These are phyloP conservation scores for Grammothele lineata DNA, from an alignment of 768 basidiomycete genomes.

Conservation along the genomic window DNA sequence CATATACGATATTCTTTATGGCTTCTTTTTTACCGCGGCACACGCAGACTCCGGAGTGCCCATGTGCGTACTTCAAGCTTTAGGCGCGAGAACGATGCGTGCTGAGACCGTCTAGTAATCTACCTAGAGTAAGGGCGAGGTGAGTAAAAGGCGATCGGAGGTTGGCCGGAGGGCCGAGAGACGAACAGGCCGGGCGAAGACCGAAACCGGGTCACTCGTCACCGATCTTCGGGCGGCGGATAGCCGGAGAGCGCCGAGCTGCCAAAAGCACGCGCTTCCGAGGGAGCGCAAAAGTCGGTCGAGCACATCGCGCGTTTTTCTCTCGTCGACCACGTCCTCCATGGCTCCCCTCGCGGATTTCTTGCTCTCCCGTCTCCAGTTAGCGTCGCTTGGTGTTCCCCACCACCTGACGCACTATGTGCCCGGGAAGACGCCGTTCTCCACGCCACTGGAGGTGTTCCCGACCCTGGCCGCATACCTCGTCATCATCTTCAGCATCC, in stretches of 20 bases:
- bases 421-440: constrained; percentile 73
- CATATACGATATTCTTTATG: too few relatives aligned
- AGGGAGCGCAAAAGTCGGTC: constrained; percentile 15
- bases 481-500: constrained; percentile 80
- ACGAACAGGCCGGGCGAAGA: too few relatives aligned
- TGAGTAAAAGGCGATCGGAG: too few relatives aligned
- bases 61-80: too few relatives aligned
- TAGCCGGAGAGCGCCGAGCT: constrained; percentile 11
- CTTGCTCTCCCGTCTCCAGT: constrained; percentile 53
- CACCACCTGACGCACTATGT: constrained; percentile 59
- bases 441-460: constrained; percentile 67
- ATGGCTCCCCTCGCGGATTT: constrained; percentile 77
- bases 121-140: too few relatives aligned
- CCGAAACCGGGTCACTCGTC: too few relatives aligned
- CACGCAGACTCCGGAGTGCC: too few relatives aligned
- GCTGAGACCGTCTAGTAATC: too few relatives aligned
- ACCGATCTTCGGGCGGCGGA: too few relatives aligned
- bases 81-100: too few relatives aligned
- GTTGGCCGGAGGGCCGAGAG: too few relatives aligned
- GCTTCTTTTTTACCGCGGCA: too few relatives aligned
- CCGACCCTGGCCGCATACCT: constrained; percentile 77
- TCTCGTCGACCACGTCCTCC: constrained; percentile 25
- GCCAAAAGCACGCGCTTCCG: constrained; percentile 23
- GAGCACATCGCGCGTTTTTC: constrained; percentile 9
- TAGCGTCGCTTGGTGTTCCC: constrained; percentile 44